Conservation (phyloP, 257 asterid species). For the Cynanchum wilfordii region DNA sequence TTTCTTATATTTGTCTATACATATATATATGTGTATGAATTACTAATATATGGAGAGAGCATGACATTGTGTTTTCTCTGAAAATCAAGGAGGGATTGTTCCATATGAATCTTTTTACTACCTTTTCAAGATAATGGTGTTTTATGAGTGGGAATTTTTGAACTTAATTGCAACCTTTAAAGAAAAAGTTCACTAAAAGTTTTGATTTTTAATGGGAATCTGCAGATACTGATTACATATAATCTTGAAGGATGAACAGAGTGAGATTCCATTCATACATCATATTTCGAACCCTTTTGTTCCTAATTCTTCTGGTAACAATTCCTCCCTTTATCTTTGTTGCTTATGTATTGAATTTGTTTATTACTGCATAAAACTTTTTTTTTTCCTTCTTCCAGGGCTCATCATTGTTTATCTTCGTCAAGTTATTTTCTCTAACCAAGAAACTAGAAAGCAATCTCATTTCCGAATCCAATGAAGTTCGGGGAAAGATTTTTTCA, state of each 20-base stretch:
- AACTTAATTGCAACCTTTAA: too few species aligned
- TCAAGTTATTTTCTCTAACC: conserved; percentile 1
- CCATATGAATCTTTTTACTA: background rate
- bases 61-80: background rate
- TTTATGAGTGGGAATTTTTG: background rate
- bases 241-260: background rate
- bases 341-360: background rate
- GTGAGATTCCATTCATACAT: conserved; percentile 12
- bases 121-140: background rate
- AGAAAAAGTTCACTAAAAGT: background rate
- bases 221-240: background rate
- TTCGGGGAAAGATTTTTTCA: conserved; percentile 10
- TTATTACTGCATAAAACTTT: too few species aligned
- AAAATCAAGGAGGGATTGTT: background rate
- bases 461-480: background rate
- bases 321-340: background rate
- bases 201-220: background rate
- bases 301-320: conserved; percentile 21
- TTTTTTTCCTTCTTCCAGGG: conserved; percentile 6
- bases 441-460: conserved; percentile 6
- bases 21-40: too few species aligned
- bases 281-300: conserved; percentile 9
- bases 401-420: conserved; percentile 12
- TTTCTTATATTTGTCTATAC: background rate
- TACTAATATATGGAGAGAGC: too few species aligned